Conservation (phyloP, 2,329 filamentous ascomycete genomes). For the Ceratocystis smalleyi region DNA sequence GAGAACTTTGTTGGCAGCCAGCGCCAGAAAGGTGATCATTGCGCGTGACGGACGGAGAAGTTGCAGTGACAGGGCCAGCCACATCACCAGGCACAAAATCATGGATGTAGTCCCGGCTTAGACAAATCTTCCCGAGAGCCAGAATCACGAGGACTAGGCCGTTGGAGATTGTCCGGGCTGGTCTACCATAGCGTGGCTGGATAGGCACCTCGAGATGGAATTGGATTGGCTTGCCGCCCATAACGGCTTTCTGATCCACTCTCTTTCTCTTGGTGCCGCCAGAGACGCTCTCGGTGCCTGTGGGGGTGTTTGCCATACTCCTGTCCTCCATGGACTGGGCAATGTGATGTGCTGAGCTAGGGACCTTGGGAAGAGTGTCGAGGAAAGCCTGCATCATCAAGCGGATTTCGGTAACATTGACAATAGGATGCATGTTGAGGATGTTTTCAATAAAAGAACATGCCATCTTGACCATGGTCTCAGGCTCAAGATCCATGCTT, state of each 20-base stretch:
- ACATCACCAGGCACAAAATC: slow-evolving; percentile 34
- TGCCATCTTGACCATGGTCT: slow-evolving; percentile 38
- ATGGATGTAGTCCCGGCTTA: slow-evolving; percentile 37
- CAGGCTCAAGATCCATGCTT: slow-evolving; percentile 32
- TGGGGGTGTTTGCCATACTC: slow-evolving; percentile 2
- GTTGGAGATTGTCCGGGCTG: slow-evolving; percentile 56
- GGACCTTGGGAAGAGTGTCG: slow-evolving; percentile 28
- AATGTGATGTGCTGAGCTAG: slow-evolving; percentile 1
- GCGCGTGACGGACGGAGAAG: slow-evolving; percentile 30
- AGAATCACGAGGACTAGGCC: slow-evolving; percentile 71
- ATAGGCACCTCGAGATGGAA: background rate
- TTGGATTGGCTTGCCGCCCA: background rate
- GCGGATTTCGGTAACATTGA: slow-evolving; percentile 37
- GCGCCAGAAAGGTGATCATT: slow-evolving; percentile 28
- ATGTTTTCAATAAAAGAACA: slow-evolving; percentile 44
- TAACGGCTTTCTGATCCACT: background rate
- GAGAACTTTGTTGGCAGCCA: slow-evolving; percentile 39
- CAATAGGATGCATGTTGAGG: slow-evolving; percentile 49
- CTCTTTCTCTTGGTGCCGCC: slow-evolving; percentile 38
- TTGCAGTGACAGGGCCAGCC: background rate
- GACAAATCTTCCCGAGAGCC: slow-evolving; percentile 72
- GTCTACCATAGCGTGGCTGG: slow-evolving; percentile 23
- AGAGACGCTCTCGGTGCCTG: background rate
- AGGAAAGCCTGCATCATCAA: slow-evolving; percentile 39
- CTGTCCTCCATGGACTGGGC: background rate